phyloP scores from a whole-genome alignment of 2,329 filamentous ascomycete genomes.

The Triangularia verruculosa region DNA sequence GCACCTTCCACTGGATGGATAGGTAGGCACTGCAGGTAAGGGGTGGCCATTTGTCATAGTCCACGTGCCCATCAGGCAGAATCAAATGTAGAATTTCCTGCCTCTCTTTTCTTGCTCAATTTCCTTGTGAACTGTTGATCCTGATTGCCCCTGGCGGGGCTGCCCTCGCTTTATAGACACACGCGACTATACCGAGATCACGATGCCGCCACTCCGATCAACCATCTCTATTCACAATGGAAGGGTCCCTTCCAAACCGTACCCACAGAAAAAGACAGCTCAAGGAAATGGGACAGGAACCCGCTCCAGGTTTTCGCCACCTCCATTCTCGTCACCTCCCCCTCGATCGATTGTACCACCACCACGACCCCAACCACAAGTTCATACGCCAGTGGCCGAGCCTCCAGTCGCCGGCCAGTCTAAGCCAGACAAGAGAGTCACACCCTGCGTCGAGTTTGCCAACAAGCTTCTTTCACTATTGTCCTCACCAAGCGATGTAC shows the following conservation, averaged over 20 bases:
- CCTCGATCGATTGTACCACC: background rate
- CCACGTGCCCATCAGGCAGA: constrained; percentile 6
- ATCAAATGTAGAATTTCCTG: background rate
- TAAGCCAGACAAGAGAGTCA: background rate
- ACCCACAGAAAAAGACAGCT: background rate
- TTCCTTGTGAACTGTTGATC: background rate
- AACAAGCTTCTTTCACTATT: constrained; percentile 19
- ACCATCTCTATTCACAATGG: background rate
- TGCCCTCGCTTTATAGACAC: background rate
- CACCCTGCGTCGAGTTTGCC: constrained; percentile 8
- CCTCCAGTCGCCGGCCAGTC: background rate
- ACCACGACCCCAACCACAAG: background rate
- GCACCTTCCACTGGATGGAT: constrained; percentile 9
- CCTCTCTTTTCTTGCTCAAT: background rate
- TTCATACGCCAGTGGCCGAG: background rate
- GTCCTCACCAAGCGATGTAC: constrained; percentile 26
- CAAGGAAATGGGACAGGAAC: background rate
- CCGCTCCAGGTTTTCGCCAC: background rate
- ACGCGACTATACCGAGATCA: background rate
- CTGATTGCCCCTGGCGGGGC: background rate
- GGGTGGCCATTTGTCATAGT: background rate
- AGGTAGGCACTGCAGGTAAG: too few species aligned
- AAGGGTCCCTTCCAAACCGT: background rate
- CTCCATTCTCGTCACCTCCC: background rate
- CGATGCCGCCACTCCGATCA: background rate